Base-by-base conservation (phyloP, 345 rosid species). In the Carallia brachiata region DNA sequence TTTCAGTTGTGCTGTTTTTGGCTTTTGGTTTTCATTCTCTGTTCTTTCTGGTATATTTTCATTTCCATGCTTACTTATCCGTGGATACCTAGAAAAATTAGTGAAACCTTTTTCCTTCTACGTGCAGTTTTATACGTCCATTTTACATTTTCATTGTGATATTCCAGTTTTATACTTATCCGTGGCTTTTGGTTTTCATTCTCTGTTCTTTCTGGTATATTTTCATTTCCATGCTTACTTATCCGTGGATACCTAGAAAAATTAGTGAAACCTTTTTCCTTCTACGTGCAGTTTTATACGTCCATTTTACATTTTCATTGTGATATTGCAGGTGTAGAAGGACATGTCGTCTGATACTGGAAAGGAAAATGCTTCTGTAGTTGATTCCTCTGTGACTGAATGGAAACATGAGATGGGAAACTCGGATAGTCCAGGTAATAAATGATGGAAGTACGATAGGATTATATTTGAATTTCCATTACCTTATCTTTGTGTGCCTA, bases 281-380 rank as follows among this genome's bases (percentile, higher is more conserved):
- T 32, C 65, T 34, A 40, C 18, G 7, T 5, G 47, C 61, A 6
- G 12, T 70, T 52, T 44, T 75, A 4, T 68, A 12, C 52, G 48
- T 12, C 48, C 69, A 55, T 64, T 52, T 37, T 75, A 15, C 18
- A 47, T 36, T 66, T 61, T 52, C 65, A 7, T 63, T 73, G 36
- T 76, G 63, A 67, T 18, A 1, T 69, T 70, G 86, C 73, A 54
- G 63, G 44, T 58, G 27, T 30, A 69, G 37, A 79, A 75, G 80
- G 83, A 71, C 37, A 90, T 93, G 98, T 90, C 98, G 73, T 88
- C 86, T 71, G 97, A 93, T 84, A 85, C 89, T 55, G 87, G 84
- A 15, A 89, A 84, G 70, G 97, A 90, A 79, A 88, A 84, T 85
- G 92, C 90, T 63, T 90, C 97, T 30, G 98, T 89, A 67, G 96